Base-by-base conservation (phyloP, 768 basidiomycete species). In the Boletus sensibilis region DNA sequence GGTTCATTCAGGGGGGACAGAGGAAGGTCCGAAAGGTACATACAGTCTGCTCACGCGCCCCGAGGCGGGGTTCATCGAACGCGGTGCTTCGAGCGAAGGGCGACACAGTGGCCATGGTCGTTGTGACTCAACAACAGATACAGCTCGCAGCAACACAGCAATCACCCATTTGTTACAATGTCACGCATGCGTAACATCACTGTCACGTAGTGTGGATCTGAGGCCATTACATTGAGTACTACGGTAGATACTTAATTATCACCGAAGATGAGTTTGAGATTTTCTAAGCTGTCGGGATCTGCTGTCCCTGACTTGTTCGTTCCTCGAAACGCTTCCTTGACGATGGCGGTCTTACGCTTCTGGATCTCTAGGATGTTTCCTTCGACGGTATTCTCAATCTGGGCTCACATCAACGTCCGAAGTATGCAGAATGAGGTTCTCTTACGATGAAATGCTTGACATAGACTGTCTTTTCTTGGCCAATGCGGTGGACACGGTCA, bases 381-480 rank as follows among this genome's bases (percentile, higher is more conserved):
- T 68, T 93, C 91, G 53, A 93, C 88, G 1, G 90, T 92, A 52
- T 87, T 77, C 11, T 82, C 72, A 3, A 91, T 76, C 89, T 91
- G 58, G 39, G 37, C 20, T 33, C 49, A 20, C 34, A n/a, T 55
- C 9, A 60, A 38, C 39, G 8, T 29, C 20, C 2, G 25, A 34
- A 34, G 25, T 13, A 25, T 13, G 41, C 40, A 29, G 25, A 43
- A 9, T 6, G 31, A 18, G 8, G n/a, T 39, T 12, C 16, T 68
- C 83, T 65, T 65, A 90, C 90, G 59, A 93, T 87, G 70, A 90
- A 92, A 62, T 92, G 91, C 53, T 85, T 92, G 37, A 94, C 92
- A 58, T 88, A 84, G 27, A 94, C 92, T 0, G 87, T 82, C 64
- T 83, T 86, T 29, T 89, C 87, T 65, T 94, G 92, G 0, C 92